Evolutionary conservation across 139 green algal species (phyloP), one percentile per base, ranked within the genome.

Genomic region (Chlamydomonas sp.): DNA sequence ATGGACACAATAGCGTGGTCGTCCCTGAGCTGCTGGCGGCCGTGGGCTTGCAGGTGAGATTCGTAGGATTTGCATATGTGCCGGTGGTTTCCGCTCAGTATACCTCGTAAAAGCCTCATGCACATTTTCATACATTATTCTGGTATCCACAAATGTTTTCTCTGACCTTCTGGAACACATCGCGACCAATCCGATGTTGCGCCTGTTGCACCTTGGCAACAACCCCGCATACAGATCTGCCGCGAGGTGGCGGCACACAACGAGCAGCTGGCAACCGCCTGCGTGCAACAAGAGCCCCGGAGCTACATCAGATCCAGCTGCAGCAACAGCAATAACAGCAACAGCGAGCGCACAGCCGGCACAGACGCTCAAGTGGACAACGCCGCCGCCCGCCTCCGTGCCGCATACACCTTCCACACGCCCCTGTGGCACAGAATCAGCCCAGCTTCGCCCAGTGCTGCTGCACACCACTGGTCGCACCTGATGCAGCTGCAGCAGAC

Each of bases 1-100:
- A 91, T 57, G 18, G 57, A 1, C 92, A 95, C 73, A 71, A 3
- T 58, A 91, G 72, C 1, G 91, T 95, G 17, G 79, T 90, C 17
- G 82, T 94, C 5, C 89, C 89, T 10, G 92, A 95, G 77, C 84
- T 95, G 18, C 78, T 95, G 17, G 60, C n/a, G 64, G 86, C 91
- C 0, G 80, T 81, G 31, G 88, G 79, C 3, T 75, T 92, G 20
- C 92, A 94, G 79, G 89, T 93, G 77, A 5, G 31, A 49, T 49
- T 49, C 31, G 31, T 49, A 49, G 31, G 31, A 49, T 49, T 49
- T 49, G 31, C 31, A 49, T 49, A 49, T 49, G 31, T 49, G 31
- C 31, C 31, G 31, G 31, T 49, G 31, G 31, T 0, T 49, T 49
- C 31, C 31, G 31, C 31, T 49, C 0, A 49, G 31, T 49, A 0